Evolutionary conservation across 164 flowering plant species (phyloP).

Genomic region (Tetracentron sinense): DNA sequence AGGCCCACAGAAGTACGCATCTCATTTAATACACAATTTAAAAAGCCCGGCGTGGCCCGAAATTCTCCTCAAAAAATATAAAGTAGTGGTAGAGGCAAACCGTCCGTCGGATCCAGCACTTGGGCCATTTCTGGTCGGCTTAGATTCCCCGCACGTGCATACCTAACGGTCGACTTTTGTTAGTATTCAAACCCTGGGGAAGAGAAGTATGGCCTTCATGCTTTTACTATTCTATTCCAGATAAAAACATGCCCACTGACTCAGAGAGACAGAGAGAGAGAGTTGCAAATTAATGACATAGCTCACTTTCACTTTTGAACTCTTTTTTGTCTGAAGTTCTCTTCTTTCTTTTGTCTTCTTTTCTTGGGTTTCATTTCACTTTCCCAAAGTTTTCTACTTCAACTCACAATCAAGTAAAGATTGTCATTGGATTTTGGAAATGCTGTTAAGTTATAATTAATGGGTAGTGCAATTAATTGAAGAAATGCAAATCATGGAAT

Average conservation of each 20-base stretch:
- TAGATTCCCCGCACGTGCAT: constrained; percentile 8
- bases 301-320: background rate
- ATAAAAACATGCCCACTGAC: background rate
- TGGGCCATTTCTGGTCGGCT: background rate
- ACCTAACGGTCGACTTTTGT: constrained; percentile 5
- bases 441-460: background rate
- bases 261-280: too few relatives aligned
- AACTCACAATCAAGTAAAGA: constrained; percentile 16
- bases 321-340: background rate
- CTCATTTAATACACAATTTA: too few relatives aligned
- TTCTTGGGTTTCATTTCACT: background rate
- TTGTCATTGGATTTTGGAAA: background rate
- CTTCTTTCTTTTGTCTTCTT: background rate
- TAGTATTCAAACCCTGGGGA: constrained; percentile 1
- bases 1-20: too few relatives aligned
- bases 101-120: background rate
- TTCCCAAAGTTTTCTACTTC: background rate
- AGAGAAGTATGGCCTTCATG: background rate
- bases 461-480: constrained; percentile 9
- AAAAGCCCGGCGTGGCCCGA: too few relatives aligned
- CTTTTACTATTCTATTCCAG: background rate
- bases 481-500: background rate
- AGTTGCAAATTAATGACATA: too few relatives aligned
- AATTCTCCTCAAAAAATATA: too few relatives aligned
- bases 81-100: constrained; percentile 1